Percentiles rank a stretch among this genome's conserved stretches.
Evolutionary conservation across 2,329 filamentous ascomycete genomes (phyloP).

Genomic region (Beauveria varroae): DNA sequence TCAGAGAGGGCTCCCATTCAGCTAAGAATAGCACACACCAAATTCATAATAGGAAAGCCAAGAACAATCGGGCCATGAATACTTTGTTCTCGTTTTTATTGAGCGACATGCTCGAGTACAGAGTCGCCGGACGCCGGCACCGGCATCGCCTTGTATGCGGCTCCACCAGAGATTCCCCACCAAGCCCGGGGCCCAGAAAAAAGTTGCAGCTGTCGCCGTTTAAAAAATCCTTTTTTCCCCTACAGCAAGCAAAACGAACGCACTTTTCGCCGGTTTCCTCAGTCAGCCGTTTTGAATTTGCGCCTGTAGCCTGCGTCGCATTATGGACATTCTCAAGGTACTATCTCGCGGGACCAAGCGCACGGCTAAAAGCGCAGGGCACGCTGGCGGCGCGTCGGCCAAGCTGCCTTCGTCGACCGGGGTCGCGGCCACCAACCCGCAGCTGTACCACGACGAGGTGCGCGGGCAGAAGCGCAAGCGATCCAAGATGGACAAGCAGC

Average conservation of each 20-base stretch:
- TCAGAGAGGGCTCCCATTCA: too few relatives aligned
- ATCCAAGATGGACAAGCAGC: slow-evolving; percentile 23
- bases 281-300: background rate
- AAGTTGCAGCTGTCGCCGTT: slow-evolving; percentile 4
- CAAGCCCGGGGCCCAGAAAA: slow-evolving; percentile 5
- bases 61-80: too few relatives aligned
- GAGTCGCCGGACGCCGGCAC: too few relatives aligned
- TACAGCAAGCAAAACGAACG: background rate
- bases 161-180: too few relatives aligned
- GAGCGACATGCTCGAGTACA: too few relatives aligned
- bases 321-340: slow-evolving; percentile 67
- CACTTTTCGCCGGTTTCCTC: background rate
- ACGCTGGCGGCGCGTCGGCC: slow-evolving; percentile 23
- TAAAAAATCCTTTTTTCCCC: background rate
- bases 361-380: slow-evolving; percentile 28
- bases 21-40: too few relatives aligned
- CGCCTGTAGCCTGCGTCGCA: background rate
- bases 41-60: too few relatives aligned
- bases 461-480: slow-evolving; percentile 50
- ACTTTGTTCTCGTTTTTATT: too few relatives aligned
- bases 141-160: too few relatives aligned
- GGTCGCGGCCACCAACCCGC: slow-evolving; percentile 57
- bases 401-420: slow-evolving; percentile 51
- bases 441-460: slow-evolving; percentile 57
- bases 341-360: slow-evolving; percentile 63